Base-by-base conservation (phyloP, 2,329 filamentous ascomycete species). In the Salinomyces thailandicus region DNA sequence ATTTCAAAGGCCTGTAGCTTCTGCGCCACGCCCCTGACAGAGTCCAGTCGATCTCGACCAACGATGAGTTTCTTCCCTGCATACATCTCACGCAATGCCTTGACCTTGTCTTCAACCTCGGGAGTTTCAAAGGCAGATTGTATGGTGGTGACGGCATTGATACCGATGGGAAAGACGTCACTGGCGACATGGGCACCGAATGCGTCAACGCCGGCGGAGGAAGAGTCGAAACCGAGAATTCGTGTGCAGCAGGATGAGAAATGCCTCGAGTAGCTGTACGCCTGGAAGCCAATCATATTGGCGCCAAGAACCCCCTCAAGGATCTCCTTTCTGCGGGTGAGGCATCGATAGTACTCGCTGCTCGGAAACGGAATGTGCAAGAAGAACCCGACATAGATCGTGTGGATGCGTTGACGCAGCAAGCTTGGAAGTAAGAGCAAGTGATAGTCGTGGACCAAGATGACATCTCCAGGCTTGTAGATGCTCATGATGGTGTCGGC, bases 241-340 rank as follows among this genome's bases (percentile, higher is more conserved):
- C 87, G 77, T 1, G 85, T 93, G 62, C 87, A 95, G 63, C 87
- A 95, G 47, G 85, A 94, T 24, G 85, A 77, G 59, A 96, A 96
- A 60, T 96, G 89, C 16, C 87, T 78, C 11, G 87, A 89, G 61
- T 94, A 96, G 59, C 86, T 91, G 65, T 86, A 91, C 5, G 86
- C 91, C 62, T 96, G 89, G 65, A 96, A 95, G 1, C 86, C 87
- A 44, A 96, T 77, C 67, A 96, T 79, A 60, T 95, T 95, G 38
- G 89, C 77, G 13, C 89, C 87, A 28, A 96, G 69, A 31, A 94
- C 78, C 33, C 91, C 91, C 49, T 91, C 85, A 11, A 96, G 68
- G 8, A 96, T 72, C 58, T 95, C 86, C 61, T 93, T 94, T 48
- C 89, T 77, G 46, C 85, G 77, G 24, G 85, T 83, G 38, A 95